phyloP scores from a whole-genome alignment of 2,329 filamentous ascomycete genomes.

The Cytospora mali region DNA sequence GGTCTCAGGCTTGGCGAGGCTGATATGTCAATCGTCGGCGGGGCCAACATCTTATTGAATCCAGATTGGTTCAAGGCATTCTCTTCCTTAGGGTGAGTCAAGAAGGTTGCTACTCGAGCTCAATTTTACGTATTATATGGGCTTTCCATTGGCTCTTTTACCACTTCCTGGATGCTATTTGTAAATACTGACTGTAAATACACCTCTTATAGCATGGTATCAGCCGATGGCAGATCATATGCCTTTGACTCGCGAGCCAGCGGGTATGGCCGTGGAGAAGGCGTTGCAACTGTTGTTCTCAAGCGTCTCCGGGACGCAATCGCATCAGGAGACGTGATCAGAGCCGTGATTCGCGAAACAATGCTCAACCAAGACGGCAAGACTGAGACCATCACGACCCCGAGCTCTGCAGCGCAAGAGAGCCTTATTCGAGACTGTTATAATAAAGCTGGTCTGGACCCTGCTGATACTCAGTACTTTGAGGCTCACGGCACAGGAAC shows the following conservation, averaged over 20 bases:
- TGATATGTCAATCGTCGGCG: constrained; percentile 31
- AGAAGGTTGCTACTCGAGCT: too few species aligned
- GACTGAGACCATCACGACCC: constrained; percentile 43
- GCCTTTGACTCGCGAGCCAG: constrained; percentile 8
- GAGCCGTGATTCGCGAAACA: constrained; percentile 39
- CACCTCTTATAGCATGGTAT: not conserved
- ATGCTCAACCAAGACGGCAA: constrained; percentile 48
- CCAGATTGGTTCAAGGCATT: constrained; percentile 26
- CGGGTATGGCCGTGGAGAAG: constrained; percentile 20
- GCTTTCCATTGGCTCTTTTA: too few species aligned
- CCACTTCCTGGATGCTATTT: too few species aligned
- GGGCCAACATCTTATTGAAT: constrained; percentile 32
- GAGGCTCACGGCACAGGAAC: constrained; percentile 17
- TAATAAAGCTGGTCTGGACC: constrained; percentile 35
- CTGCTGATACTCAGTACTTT: constrained; percentile 6
- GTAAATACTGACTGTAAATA: not conserved
- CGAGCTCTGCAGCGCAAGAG: constrained; percentile 40
- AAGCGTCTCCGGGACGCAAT: constrained; percentile 14
- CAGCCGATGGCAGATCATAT: constrained; percentile 2
- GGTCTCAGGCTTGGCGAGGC: not conserved
- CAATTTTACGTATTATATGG: not conserved
- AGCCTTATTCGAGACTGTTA: constrained; percentile 41
- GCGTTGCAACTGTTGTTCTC: not conserved
- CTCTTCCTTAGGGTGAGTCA: not conserved
- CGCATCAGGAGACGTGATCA: not conserved